Base-by-base conservation (phyloP, 2,329 filamentous ascomycete species). In the Penicillium concentricum region DNA sequence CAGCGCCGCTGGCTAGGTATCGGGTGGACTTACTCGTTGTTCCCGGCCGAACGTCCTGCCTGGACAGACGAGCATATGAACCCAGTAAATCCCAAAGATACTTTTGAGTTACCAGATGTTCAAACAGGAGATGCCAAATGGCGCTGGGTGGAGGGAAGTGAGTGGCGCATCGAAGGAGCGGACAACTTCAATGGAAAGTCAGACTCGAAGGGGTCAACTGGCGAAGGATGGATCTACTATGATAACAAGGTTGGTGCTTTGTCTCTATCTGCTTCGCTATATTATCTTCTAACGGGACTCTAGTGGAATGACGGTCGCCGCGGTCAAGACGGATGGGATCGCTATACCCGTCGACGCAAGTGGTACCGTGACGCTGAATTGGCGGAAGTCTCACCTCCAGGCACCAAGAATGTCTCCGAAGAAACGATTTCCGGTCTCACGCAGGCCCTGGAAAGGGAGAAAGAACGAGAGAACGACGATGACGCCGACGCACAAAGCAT, bases 51-150 rank as follows among this genome's bases (percentile, higher is more conserved):
- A 72, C 84, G 94, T 41, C 84, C 88, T 1, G 83, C 92, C 0
- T 99, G 94, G 93, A 97, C 94, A 0, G 94, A 99, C 72, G 94
- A 99, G 74, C 92, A 97, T 71, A 84, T 95, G 54, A 96, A 96
- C 60, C 71, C 87, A 0, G 88, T 91, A 4, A 87, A 91, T 0
- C 76, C 87, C 0, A 92, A 88, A 62, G 89, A 94, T 42, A 83
- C 83, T 10, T 91, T 90, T 62, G 81, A 85, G 55, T 75, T 90
- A 2, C 88, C 87, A 0, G 84, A 87, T 58, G 86, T 88, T 2
- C 84, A 87, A 61, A 83, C 81, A 35, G 85, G 83, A 4, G 81
- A 81, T 46, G 84, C 85, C 3, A 78, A 80, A 68, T 91, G 88
- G 88, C 79, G 88, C 57, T 99, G 94, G 94, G 91, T 91, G 0